Evolutionary conservation across 441 rosid genomes (phyloP).

Genomic region (Breynia disticha): DNA sequence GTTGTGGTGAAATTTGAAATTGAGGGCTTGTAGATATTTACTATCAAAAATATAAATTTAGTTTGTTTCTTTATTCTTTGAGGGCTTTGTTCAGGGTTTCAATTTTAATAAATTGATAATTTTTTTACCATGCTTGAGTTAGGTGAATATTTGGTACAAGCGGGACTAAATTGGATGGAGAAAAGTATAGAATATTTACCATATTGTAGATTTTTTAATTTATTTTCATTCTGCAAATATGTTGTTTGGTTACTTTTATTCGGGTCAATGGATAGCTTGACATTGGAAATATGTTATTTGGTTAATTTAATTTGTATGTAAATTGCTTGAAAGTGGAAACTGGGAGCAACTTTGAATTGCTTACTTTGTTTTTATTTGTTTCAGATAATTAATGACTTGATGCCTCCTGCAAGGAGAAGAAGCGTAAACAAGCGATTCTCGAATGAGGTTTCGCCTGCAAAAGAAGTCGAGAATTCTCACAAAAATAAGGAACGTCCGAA

Average conservation of each 20-base stretch:
- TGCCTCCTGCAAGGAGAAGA: slow-evolving; percentile 76
- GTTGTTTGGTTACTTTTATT: background rate
- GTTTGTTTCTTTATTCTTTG: background rate
- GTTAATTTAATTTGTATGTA: background rate
- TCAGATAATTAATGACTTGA: slow-evolving; percentile 26
- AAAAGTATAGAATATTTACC: background rate
- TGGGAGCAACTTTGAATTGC: slow-evolving; percentile 7
- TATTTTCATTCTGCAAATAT: background rate
- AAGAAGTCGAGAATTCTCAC: slow-evolving; percentile 36
- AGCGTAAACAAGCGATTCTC: slow-evolving; percentile 60
- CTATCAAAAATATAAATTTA: background rate
- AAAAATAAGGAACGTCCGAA: slow-evolving; percentile 31
- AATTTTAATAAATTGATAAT: too few species aligned
- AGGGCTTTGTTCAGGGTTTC: background rate
- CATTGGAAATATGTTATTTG: background rate
- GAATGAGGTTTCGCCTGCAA: slow-evolving; percentile 55
- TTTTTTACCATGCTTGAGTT: too few species aligned
- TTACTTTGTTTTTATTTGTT: slow-evolving; percentile 4
- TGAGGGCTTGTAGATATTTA: background rate
- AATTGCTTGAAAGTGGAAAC: background rate
- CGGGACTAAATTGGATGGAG: background rate
- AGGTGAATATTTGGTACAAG: too few species aligned
- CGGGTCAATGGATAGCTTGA: background rate
- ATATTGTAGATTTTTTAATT: background rate
- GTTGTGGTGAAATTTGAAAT: background rate